Evolutionary conservation across 305 asterid species (phyloP).

Genomic region (Salvia sclarea): DNA sequence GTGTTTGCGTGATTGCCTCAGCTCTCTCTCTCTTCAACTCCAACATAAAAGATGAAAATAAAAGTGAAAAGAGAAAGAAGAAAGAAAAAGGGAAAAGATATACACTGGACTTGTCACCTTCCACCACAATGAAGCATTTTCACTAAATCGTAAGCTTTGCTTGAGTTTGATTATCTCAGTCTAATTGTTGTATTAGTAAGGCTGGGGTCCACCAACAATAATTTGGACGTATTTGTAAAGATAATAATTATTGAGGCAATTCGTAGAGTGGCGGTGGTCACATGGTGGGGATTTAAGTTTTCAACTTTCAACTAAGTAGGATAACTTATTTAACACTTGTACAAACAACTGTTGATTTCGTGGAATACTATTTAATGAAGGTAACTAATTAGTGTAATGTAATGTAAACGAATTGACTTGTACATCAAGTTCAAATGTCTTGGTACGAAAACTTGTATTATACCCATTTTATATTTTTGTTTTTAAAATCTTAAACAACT

Average conservation of each 20-base stretch:
- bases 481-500: too few relatives aligned
- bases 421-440: too few relatives aligned
- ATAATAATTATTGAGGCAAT: neutral
- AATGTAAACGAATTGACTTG: neutral
- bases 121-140: too few relatives aligned
- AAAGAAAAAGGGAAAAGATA: neutral
- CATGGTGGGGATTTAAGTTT: neutral
- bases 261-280: neutral
- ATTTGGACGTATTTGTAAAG: slow-evolving; percentile 2
- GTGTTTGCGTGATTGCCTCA: slow-evolving; percentile 31
- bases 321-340: neutral
- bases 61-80: slow-evolving; percentile 10
- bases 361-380: neutral
- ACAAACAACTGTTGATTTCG: neutral
- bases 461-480: too few relatives aligned
- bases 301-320: neutral
- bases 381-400: neutral
- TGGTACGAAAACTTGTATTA: too few relatives aligned
- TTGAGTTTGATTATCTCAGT: neutral
- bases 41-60: neutral
- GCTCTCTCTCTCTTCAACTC: neutral
- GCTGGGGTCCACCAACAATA: neutral
- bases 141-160: too few relatives aligned
- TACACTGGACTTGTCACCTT: slow-evolving; percentile 20
- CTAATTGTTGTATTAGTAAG: neutral